Evolutionary conservation across 345 rosid genomes (phyloP).

Genomic region (Euphorbia lathyris): DNA sequence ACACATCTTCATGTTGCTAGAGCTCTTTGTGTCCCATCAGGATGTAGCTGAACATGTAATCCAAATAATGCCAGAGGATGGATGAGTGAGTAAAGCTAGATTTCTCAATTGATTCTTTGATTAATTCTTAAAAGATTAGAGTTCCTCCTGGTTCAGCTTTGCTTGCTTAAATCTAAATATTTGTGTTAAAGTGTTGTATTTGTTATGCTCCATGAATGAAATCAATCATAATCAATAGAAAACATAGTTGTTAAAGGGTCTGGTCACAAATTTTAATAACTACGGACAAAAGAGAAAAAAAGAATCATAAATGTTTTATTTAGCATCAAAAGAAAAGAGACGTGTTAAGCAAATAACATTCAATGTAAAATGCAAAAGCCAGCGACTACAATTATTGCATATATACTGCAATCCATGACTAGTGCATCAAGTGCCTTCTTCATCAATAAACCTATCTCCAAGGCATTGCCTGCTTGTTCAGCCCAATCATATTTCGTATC

Average conservation of each 20-base stretch:
- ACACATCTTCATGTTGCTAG: constrained; percentile 37
- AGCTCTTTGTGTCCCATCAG: constrained; percentile 33
- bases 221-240: too few relatives aligned
- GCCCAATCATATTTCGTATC: constrained; percentile 43
- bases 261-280: background rate
- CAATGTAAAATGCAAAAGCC: constrained; percentile 42
- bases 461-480: constrained; percentile 54
- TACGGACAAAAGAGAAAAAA: background rate
- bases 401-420: constrained; percentile 66
- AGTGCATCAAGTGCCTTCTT: constrained; percentile 65
- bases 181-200: too few relatives aligned
- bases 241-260: too few relatives aligned
- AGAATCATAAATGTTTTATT: background rate
- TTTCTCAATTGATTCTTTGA: background rate
- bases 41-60: background rate
- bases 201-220: too few relatives aligned
- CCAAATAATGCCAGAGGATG: constrained; percentile 13
- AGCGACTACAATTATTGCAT: constrained; percentile 50
- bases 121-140: too few relatives aligned
- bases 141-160: too few relatives aligned
- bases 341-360: background rate
- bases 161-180: too few relatives aligned
- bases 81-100: background rate
- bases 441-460: constrained; percentile 58
- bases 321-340: background rate